Evolutionary conservation across 148 eudicot genomes (phyloP).

Genomic region (Drosera capensis): DNA sequence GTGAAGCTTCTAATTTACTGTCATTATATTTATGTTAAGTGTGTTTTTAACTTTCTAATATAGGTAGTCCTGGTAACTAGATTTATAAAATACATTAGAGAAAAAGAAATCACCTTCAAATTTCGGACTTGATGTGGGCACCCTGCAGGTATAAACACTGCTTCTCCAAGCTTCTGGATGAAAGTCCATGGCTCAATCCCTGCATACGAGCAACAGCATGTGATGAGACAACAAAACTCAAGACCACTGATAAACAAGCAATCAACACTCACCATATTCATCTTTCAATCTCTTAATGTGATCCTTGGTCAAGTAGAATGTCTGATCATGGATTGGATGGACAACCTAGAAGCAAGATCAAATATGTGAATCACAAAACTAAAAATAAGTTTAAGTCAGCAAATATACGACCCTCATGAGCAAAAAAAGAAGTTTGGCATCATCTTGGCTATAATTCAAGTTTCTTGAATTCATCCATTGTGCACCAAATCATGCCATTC

Average conservation of each 20-base stretch:
- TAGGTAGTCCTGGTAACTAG: not conserved
- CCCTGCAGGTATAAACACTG: slow-evolving; percentile 9
- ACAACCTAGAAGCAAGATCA: slow-evolving; percentile 15
- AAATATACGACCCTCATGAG: not conserved
- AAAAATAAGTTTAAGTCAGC: too few species aligned
- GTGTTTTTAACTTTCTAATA: not conserved
- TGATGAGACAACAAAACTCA: not conserved
- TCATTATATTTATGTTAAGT: too few species aligned
- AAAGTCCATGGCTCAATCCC: slow-evolving; percentile 12
- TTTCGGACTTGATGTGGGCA: slow-evolving; percentile 10
- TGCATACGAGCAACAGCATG: not conserved
- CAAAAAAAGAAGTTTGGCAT: not conserved
- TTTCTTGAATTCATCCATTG: too few species aligned
- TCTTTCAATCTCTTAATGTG: slow-evolving; percentile 28
- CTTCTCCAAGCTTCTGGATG: slow-evolving; percentile 8
- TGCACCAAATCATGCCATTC: not conserved
- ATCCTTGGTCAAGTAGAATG: slow-evolving; percentile 27
- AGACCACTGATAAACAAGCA: not conserved
- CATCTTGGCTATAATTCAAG: too few species aligned
- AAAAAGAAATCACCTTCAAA: slow-evolving; percentile 3
- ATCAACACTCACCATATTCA: slow-evolving; percentile 29
- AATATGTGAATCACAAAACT: not conserved
- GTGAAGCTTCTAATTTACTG: too few species aligned
- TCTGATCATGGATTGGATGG: slow-evolving; percentile 38
- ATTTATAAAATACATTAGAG: not conserved